Conservation (phyloP, 2,329 filamentous ascomycete genomes). For the Alternaria solani region DNA sequence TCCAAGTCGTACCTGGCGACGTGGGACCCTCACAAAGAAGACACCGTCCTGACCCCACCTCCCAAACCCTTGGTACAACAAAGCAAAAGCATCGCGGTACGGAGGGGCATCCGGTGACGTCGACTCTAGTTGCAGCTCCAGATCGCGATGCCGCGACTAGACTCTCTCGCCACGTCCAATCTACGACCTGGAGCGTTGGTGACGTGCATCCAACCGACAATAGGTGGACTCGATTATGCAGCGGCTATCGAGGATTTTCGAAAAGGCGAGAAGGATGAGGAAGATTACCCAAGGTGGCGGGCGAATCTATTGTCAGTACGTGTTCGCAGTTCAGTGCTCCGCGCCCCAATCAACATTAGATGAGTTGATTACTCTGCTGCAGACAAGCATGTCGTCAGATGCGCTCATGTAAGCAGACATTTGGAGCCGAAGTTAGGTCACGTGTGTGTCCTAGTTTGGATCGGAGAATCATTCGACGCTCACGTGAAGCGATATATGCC, state of each 20-base stretch:
- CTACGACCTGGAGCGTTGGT: conserved; percentile 22
- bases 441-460: neutral
- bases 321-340: conserved; percentile 37
- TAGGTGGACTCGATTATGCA: conserved; percentile 27
- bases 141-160: conserved; percentile 16
- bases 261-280: conserved; percentile 11
- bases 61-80: conserved; percentile 23
- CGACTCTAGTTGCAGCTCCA: conserved; percentile 13
- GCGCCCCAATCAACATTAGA: conserved; percentile 20
- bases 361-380: conserved; percentile 15
- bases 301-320: conserved; percentile 43
- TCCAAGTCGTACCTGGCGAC: conserved; percentile 26
- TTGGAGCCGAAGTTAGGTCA: neutral
- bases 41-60: conserved; percentile 23
- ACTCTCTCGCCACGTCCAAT: conserved; percentile 14
- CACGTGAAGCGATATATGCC: neutral
- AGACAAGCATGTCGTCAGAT: conserved; percentile 1
- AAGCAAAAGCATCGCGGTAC: conserved; percentile 20
- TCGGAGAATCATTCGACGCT: neutral
- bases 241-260: conserved; percentile 43
- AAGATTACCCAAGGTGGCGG: conserved; percentile 1
- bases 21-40: conserved; percentile 32
- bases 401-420: conserved; percentile 4
- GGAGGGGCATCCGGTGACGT: conserved; percentile 6
- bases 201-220: conserved; percentile 39